These are phyloP conservation scores for Xylariaceae sp. DNA, from an alignment of 2,329 filamentous ascomycete genomes.

Conservation along the genomic window DNA sequence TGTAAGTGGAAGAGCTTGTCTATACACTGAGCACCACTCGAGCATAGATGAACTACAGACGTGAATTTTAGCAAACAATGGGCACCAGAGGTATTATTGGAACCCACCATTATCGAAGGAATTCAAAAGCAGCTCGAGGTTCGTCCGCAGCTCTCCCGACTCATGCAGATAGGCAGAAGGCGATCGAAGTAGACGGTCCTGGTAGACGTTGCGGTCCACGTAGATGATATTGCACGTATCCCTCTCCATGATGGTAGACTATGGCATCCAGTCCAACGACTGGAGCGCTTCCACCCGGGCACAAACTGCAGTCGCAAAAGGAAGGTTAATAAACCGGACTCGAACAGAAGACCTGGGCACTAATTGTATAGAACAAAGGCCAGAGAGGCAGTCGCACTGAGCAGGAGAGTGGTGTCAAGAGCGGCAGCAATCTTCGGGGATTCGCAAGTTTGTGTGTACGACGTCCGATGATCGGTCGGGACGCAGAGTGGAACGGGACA, in stretches of 20 bases:
- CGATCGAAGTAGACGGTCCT: constrained; percentile 40
- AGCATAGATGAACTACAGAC: constrained; percentile 48
- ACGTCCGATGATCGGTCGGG: constrained; percentile 22
- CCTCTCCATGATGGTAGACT: constrained; percentile 52
- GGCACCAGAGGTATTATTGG: not conserved
- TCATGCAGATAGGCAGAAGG: constrained; percentile 29
- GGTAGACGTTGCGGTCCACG: constrained; percentile 49
- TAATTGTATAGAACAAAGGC: constrained; percentile 3
- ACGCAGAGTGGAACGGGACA: constrained; percentile 23
- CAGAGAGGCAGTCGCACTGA: constrained; percentile 16
- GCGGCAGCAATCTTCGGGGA: constrained; percentile 13
- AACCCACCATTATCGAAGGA: constrained; percentile 51
- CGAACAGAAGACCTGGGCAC: not conserved
- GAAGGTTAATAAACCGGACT: constrained; percentile 1
- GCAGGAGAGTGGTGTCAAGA: constrained; percentile 22
- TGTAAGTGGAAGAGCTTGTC: constrained; percentile 49
- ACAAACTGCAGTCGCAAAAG: constrained; percentile 22
- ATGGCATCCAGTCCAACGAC: constrained; percentile 57
- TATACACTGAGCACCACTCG: constrained; percentile 49
- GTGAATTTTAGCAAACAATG: constrained; percentile 6
- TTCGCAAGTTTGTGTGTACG: constrained; percentile 20
- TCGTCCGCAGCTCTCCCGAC: constrained; percentile 38
- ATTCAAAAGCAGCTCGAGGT: constrained; percentile 46
- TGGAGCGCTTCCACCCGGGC: constrained; percentile 50
- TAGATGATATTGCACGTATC: constrained; percentile 56